These are phyloP conservation scores for Cenococcum geophilum DNA, from an alignment of 495 filamentous ascomycete genomes.

Conservation along the genomic window DNA sequence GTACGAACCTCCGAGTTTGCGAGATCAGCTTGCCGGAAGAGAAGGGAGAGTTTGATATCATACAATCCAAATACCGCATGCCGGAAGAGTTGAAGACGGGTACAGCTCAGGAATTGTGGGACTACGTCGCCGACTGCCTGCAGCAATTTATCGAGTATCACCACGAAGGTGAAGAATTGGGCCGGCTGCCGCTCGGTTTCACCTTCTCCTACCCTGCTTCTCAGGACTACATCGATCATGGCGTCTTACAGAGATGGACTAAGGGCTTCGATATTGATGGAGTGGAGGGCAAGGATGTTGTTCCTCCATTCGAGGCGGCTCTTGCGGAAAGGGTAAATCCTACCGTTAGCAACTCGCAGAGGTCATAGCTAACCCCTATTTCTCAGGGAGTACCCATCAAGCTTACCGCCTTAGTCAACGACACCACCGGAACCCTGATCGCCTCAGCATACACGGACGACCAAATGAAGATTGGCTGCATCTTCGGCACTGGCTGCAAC, in stretches of 20 bases:
- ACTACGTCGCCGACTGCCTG: conserved; percentile 94
- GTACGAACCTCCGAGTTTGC: conserved; percentile 96
- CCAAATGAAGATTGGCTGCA: conserved; percentile 90
- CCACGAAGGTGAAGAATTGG: conserved; percentile 60
- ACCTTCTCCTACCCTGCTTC: conserved; percentile 98
- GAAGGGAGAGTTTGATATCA: conserved; percentile 96
- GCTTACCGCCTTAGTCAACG: conserved; percentile 89
- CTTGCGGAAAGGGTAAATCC: conserved; percentile 64
- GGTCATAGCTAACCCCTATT: not conserved
- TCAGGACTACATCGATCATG: conserved; percentile 94
- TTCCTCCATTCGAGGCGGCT: conserved; percentile 83
- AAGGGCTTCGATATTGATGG: conserved; percentile 98
- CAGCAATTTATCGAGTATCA: conserved; percentile 94
- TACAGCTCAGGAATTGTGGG: conserved; percentile 87
- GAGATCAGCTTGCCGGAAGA: conserved; percentile 86
- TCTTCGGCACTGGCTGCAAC: conserved; percentile 98
- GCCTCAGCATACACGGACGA: conserved; percentile 92
- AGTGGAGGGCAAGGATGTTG: conserved; percentile 91
- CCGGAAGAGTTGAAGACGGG: conserved; percentile 93
- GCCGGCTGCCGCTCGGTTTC: conserved; percentile 80
- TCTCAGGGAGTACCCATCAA: conserved; percentile 80
- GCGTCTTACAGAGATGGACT: conserved; percentile 93
- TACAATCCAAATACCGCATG: conserved; percentile 97
- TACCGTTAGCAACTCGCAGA: conserved; percentile 3
- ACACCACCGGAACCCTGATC: conserved; percentile 98